Percentiles rank a stretch among this genome's conserved stretches.
Evolutionary conservation across 1,284 basidiomycete genomes (phyloP).

Genomic region (Porogramme epimiltina): DNA sequence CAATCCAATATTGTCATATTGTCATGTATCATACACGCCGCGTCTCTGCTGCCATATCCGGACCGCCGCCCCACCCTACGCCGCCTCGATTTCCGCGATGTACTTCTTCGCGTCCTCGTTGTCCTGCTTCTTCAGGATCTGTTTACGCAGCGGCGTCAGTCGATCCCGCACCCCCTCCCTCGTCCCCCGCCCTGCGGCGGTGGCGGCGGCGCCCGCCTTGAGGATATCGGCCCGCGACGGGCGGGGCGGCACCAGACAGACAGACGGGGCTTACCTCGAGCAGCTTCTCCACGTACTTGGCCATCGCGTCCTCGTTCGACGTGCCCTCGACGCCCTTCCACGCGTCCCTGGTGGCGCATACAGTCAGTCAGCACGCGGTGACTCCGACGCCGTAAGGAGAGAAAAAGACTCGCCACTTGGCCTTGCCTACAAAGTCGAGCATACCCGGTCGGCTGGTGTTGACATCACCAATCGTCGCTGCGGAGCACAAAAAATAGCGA

Average conservation of each 20-base stretch:
- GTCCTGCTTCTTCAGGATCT: slow-evolving; percentile 57
- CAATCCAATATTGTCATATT: neutral
- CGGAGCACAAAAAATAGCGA: slow-evolving; percentile 2
- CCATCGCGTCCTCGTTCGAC: slow-evolving; percentile 70
- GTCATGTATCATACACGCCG: too few species aligned
- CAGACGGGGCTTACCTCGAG: slow-evolving; percentile 52
- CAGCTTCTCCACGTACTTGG: slow-evolving; percentile 75
- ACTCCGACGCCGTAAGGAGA: neutral
- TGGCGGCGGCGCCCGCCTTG: neutral
- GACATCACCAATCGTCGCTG: slow-evolving; percentile 78
- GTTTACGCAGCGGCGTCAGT: slow-evolving; percentile 50
- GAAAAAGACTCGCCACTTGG: slow-evolving; percentile 68
- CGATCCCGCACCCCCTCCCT: slow-evolving; percentile 3
- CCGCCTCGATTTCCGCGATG: slow-evolving; percentile 63
- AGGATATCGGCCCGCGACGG: neutral
- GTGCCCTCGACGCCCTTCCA: slow-evolving; percentile 80
- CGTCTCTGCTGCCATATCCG: too few species aligned
- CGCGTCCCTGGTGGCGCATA: slow-evolving; percentile 65
- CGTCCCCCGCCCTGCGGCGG: neutral
- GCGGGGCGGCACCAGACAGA: neutral
- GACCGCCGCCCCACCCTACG: slow-evolving; percentile 16
- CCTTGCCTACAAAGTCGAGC: slow-evolving; percentile 80
- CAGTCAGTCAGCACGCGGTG: too few species aligned
- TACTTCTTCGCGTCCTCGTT: slow-evolving; percentile 61
- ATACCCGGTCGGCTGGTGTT: slow-evolving; percentile 67